Base-by-base conservation (phyloP, 176 grass and related monocot species). In the Lolium rigidum region DNA sequence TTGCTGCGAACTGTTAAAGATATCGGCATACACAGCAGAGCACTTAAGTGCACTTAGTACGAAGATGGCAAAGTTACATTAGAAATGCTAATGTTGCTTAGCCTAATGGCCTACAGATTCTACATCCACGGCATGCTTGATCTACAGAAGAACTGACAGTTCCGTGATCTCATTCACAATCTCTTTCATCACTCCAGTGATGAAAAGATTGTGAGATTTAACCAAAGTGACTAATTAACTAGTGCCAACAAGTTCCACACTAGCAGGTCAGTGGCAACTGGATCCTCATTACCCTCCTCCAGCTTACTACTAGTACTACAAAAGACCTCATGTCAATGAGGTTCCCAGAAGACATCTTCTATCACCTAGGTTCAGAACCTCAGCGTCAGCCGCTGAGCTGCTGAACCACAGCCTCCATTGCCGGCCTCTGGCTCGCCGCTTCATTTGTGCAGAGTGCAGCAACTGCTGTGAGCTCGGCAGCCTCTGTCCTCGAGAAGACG, bases 341-440 rank as follows among this genome's bases (percentile, higher is more conserved):
- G 35, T 74, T 84, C 73, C 74, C 72, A 85, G 57, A 76, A 87
- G 46, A 61, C 57, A 59, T 46, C 74, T 13, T 15, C 13, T 13
- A 58, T 31, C 44, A 61, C 46, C 28, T 49, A 4, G 18, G 55
- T 88, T 75, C 68, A 67, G 62, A 77, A 4, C 22, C 44, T 80
- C 74, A 67, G 76, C 76, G 71, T 60, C 78, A 74, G 54, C 63
- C 79, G 28, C n/a, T 51, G 49, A 98, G 82, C 69, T 91, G 92
- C 79, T 91, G 88, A 84, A 96, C 83, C 28, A 99, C 88, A 16
- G 79, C 84, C 20, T 96, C 94, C 92, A 96, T 99, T 0, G 61
- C 78, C 0, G 87, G 97, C 73, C 97, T 93, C 79, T 87, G 88
- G 85, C 60, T 89, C 0, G 92, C 84, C 6, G 10, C 15, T 87